phyloP scores from a whole-genome alignment of 768 basidiomycete genomes.

The Psilocybe tampanensis region DNA sequence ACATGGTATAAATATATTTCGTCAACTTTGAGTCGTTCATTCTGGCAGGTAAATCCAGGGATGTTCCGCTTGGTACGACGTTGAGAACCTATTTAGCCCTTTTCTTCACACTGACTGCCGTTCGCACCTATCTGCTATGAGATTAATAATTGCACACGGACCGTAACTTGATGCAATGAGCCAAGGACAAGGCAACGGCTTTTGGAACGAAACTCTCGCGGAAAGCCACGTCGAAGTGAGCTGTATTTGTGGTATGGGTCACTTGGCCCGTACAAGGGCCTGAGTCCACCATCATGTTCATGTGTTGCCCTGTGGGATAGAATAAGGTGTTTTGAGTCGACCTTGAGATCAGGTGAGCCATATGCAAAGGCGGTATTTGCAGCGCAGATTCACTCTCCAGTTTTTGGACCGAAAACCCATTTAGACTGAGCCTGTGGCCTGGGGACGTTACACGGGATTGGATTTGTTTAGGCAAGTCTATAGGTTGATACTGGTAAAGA shows the following conservation, averaged over 20 bases:
- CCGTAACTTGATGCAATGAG: not conserved
- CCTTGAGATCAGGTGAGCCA: constrained; percentile 2
- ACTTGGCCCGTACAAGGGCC: not conserved
- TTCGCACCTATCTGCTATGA: not conserved
- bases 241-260: not conserved
- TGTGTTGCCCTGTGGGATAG: not conserved
- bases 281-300: not conserved
- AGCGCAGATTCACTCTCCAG: not conserved
- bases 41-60: constrained; percentile 6
- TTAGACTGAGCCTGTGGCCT: not conserved
- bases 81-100: not conserved
- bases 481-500: not conserved
- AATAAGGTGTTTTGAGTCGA: not conserved
- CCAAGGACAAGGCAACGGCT: not conserved
- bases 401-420: not conserved
- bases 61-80: constrained; percentile 4
- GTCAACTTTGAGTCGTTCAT: not conserved
- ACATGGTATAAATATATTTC: constrained; percentile 9
- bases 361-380: not conserved
- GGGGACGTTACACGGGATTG: not conserved
- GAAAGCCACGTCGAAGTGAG: constrained; percentile 12
- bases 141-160: constrained; percentile 5
- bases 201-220: constrained; percentile 2
- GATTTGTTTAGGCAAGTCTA: not conserved
- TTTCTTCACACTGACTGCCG: constrained; percentile 3